Evolutionary conservation across 305 asterid species (phyloP).

Genomic region (Solanum aculeatissimum): DNA sequence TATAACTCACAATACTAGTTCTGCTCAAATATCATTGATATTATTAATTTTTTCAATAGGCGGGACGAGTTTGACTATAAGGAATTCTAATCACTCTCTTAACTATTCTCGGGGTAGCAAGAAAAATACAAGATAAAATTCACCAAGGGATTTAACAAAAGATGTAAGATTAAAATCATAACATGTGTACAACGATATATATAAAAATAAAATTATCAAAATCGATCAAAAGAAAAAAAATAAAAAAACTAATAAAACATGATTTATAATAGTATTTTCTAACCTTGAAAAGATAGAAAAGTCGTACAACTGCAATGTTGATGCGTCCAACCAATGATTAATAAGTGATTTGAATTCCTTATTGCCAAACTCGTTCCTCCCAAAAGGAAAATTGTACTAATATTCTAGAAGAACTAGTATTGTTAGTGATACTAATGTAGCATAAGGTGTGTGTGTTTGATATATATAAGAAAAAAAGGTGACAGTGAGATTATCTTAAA

Average conservation of each 20-base stretch:
- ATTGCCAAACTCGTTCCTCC: neutral
- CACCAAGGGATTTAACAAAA: too few relatives aligned
- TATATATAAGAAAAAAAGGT: neutral
- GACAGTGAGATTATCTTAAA: neutral
- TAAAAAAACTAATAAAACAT: neutral
- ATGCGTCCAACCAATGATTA: neutral
- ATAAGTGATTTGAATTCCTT: neutral
- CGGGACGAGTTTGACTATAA: too few relatives aligned
- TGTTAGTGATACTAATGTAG: neutral
- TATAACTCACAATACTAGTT: too few relatives aligned
- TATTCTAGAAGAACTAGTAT: neutral
- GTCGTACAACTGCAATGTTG: too few relatives aligned
- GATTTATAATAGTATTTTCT: neutral
- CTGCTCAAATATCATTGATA: too few relatives aligned
- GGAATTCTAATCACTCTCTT: too few relatives aligned
- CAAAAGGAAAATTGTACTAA: neutral
- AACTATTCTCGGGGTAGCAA: too few relatives aligned
- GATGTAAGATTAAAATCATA: too few relatives aligned
- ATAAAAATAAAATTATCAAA: neutral
- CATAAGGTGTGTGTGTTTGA: neutral
- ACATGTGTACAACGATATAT: too few relatives aligned
- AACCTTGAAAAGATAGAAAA: neutral
- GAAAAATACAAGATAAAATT: too few relatives aligned
- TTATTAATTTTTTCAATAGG: too few relatives aligned
- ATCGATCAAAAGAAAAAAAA: neutral